Evolutionary conservation across 768 basidiomycete species (phyloP).

Genomic region (Lanmaoa pseudosensibilis): DNA sequence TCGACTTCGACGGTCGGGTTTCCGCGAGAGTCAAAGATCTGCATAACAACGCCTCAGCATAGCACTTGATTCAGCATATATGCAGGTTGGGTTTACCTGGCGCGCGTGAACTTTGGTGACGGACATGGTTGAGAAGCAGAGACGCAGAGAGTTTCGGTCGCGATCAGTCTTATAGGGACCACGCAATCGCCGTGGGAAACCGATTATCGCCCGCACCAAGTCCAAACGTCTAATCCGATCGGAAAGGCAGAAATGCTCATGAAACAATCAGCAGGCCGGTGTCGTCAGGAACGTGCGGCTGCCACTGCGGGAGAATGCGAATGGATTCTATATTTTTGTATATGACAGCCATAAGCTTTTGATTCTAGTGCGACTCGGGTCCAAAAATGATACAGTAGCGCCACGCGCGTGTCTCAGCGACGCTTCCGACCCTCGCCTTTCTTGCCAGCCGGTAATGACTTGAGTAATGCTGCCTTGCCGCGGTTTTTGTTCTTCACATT

Average conservation of each 20-base stretch:
- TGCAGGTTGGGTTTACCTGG: slow-evolving; percentile 55
- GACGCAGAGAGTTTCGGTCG: slow-evolving; percentile 9
- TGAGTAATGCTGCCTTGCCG: slow-evolving; percentile 58
- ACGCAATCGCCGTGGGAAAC: slow-evolving; percentile 32
- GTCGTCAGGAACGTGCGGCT: background rate
- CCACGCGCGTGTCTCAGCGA: slow-evolving; percentile 19
- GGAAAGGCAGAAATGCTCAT: slow-evolving; percentile 2
- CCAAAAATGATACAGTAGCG: slow-evolving; percentile 19
- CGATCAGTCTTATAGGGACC: slow-evolving; percentile 25
- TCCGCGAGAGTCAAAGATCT: slow-evolving; percentile 99
- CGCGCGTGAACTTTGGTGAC: slow-evolving; percentile 90
- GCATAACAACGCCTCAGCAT: slow-evolving; percentile 16
- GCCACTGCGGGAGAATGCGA: background rate
- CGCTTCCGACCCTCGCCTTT: slow-evolving; percentile 43
- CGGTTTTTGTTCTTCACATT: slow-evolving; percentile 91
- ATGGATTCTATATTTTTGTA: slow-evolving; percentile 12
- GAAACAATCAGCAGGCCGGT: slow-evolving; percentile 12
- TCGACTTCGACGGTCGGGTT: slow-evolving; percentile 98
- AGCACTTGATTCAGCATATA: background rate
- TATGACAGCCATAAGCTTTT: slow-evolving; percentile 8
- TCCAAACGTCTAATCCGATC: slow-evolving; percentile 1
- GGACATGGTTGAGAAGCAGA: slow-evolving; percentile 65
- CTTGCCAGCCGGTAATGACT: slow-evolving; percentile 55
- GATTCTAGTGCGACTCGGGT: slow-evolving; percentile 12
- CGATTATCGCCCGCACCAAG: slow-evolving; percentile 37